Base-by-base conservation (phyloP, 257 asterid species). In the Solanum ossicruentum region DNA sequence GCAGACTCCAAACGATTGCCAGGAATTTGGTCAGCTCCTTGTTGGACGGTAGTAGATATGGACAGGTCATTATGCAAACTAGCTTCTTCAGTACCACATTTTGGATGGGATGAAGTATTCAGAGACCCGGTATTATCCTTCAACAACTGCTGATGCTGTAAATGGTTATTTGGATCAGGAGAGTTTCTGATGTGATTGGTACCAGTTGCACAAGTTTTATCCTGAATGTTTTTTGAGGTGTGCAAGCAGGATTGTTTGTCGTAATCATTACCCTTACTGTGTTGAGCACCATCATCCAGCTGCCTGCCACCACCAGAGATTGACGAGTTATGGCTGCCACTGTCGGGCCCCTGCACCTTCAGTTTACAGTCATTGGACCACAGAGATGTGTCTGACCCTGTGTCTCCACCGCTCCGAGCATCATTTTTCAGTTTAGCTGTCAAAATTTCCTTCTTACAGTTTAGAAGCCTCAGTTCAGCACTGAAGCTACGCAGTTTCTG, bases 401-500 rank as follows among this genome's bases (percentile, higher is more conserved):
- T 73, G 82, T 92, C 97, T 82, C 92, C 94, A 71, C 70, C 86
- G 16, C 83, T 85, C 86, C 85, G 70, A 54, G 80, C 91, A 84
- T 87, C 90, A 69, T 87, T 88, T 85, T 89, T 91, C 41, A 87
- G 80, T 88, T 92, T 96, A 61, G 88, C 94, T 86, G 87, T 86
- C 41, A 88, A n/a, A 84, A 82, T 84, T 39, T 95, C 99, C 89
- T 93, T 95, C 93, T 86, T 93, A 58, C 83, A 83, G 86, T 92
- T 95, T 88, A 91, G 88, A 79, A 86, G 85, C 87, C 90, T 93
- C 87, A 89, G 61, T 81, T 96, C 98, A 17, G 95, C 87, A 75
- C 89, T 84, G 85, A 93, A 93, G 32, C 91, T 90, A 26, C 95
- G 94, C 71, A 96, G 87, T 85, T 90, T 96, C 54, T 93, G 96